A percentile compares a stretch with the other conserved stretches of the same genome.
These are phyloP conservation scores for Crithidia fasciculata DNA, from an alignment of 208 protist genomes.

Conservation along the genomic window DNA sequence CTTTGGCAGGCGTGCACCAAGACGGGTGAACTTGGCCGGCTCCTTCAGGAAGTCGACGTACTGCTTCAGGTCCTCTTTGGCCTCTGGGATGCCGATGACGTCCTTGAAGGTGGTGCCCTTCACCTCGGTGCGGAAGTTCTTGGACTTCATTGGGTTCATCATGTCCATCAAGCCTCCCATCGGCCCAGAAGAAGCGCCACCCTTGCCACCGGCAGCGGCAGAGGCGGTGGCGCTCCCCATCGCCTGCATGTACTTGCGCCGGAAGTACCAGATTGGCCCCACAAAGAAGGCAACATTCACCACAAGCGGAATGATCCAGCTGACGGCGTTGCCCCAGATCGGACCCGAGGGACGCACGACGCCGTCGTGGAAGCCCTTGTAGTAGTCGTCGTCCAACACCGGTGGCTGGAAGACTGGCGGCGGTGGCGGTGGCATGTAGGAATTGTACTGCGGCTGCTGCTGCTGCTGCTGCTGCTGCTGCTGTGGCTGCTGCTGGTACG, in stretches of 20 bases:
- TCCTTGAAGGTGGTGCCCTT: conserved; percentile 93
- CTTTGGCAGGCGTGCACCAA: conserved; percentile 97
- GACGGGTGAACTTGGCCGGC: conserved; percentile 94
- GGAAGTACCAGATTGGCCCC: conserved; percentile 90
- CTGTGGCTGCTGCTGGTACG: neutral
- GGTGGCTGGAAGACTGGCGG: conserved; percentile 29
- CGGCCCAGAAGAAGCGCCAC: conserved; percentile 31
- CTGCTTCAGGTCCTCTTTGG: conserved; percentile 98
- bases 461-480: conserved; percentile 29
- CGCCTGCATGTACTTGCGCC: conserved; percentile 81
- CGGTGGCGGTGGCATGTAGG: conserved; percentile 7
- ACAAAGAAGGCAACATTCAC: conserved; percentile 90
- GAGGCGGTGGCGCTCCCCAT: conserved; percentile 50
- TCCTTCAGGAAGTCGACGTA: conserved; percentile 99
- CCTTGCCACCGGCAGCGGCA: conserved; percentile 39
- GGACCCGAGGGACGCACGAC: conserved; percentile 73
- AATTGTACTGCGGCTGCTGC: conserved; percentile 31
- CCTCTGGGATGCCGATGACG: conserved; percentile 97
- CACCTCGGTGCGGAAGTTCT: conserved; percentile 86
- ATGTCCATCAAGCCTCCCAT: conserved; percentile 91
- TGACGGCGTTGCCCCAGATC: conserved; percentile 73
- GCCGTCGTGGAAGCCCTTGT: conserved; percentile 91
- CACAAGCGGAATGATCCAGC: conserved; percentile 78
- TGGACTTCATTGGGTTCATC: conserved; percentile 94
- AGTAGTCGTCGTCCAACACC: conserved; percentile 81